Conservation (phyloP, 1,284 basidiomycete species). For the Xanthoconium separans region DNA sequence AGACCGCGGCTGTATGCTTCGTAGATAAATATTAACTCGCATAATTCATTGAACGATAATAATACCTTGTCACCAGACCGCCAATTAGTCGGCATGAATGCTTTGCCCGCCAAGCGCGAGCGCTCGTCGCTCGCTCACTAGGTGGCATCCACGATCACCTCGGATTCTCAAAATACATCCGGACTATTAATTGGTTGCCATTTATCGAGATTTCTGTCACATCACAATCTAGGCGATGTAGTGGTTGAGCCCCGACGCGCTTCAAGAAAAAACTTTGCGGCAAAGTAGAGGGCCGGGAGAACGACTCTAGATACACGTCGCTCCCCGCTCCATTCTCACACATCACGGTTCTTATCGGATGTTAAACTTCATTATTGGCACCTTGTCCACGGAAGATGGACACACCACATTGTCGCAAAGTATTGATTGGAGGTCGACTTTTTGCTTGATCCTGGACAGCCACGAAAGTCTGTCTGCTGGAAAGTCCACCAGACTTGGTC, state of each 20-base stretch:
- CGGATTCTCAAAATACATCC: conserved; percentile 17
- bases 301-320: not conserved
- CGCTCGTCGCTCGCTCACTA: not conserved
- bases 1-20: conserved; percentile 12
- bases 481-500: conserved; percentile 4
- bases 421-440: not conserved
- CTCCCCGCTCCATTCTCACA: conserved; percentile 14
- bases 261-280: not conserved
- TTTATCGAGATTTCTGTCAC: conserved; percentile 14
- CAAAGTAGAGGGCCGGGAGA: not conserved
- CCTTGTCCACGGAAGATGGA: not conserved
- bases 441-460: not conserved
- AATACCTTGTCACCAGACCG: conserved; percentile 1
- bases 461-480: not conserved
- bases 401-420: not conserved
- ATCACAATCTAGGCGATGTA: conserved; percentile 9
- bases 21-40: conserved; percentile 28
- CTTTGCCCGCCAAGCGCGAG: not conserved
- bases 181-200: conserved; percentile 22
- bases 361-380: conserved; percentile 3
- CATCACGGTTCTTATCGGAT: conserved; percentile 3
- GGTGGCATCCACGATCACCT: conserved; percentile 27
- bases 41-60: conserved; percentile 30
- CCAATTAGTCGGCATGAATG: not conserved
- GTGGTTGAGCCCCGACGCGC: not conserved